These are phyloP conservation scores for Neophaeococcomyces aloes DNA, from an alignment of 2,329 filamentous ascomycete genomes.

Conservation along the genomic window DNA sequence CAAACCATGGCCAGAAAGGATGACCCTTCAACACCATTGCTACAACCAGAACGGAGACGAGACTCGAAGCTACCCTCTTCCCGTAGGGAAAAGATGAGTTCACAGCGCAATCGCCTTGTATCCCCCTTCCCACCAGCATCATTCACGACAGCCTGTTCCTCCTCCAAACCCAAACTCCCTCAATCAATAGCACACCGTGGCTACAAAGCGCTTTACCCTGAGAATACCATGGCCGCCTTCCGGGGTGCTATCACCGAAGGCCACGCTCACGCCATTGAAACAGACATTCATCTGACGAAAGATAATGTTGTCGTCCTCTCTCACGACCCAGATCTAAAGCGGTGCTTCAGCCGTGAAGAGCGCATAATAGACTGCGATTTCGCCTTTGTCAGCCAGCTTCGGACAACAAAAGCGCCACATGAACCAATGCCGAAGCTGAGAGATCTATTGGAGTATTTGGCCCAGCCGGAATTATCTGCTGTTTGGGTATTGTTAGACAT, in stretches of 20 bases:
- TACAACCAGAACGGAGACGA: not conserved
- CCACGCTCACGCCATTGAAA: constrained; percentile 67
- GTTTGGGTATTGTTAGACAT: constrained; percentile 82
- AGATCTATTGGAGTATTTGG: constrained; percentile 65
- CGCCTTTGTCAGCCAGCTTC: constrained; percentile 57
- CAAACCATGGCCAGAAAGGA: not conserved
- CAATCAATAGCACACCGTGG: constrained; percentile 36
- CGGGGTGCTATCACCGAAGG: constrained; percentile 60
- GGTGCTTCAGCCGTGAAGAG: constrained; percentile 68
- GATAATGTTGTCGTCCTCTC: constrained; percentile 79
- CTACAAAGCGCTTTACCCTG: constrained; percentile 61
- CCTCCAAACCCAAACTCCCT: constrained; percentile 21
- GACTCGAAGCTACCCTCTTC: not conserved
- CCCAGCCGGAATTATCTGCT: constrained; percentile 51
- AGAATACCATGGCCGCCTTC: constrained; percentile 79
- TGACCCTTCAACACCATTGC: constrained; percentile 1
- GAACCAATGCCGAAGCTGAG: constrained; percentile 61
- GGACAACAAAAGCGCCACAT: constrained; percentile 56
- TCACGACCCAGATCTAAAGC: constrained; percentile 66
- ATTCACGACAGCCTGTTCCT: constrained; percentile 22
- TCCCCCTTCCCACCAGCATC: constrained; percentile 14
- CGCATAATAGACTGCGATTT: constrained; percentile 68
- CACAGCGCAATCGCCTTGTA: not conserved
- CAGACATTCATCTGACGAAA: constrained; percentile 70
- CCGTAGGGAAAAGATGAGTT: not conserved